Conservation (phyloP, 2,329 filamentous ascomycete species). For the Sporothrix sp. region DNA sequence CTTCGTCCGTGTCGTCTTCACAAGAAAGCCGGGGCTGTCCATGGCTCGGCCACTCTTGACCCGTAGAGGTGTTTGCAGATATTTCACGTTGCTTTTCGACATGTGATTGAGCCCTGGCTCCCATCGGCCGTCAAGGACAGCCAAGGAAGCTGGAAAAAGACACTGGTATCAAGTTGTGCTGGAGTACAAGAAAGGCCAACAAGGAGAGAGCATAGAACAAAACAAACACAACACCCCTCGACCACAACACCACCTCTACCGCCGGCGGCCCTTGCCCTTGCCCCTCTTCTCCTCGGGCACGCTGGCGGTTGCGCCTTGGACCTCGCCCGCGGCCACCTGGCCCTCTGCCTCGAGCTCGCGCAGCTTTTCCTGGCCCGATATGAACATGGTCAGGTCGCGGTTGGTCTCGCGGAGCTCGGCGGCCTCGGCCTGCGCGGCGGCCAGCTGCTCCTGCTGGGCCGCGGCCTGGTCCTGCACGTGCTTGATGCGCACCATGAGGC, state of each 20-base stretch:
- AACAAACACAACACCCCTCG: too few relatives aligned
- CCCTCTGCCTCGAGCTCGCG: slow-evolving; percentile 57
- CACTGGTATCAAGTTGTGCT: too few relatives aligned
- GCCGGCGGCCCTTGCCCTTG: slow-evolving; percentile 23
- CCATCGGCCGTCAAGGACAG: too few relatives aligned
- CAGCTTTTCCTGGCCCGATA: slow-evolving; percentile 72
- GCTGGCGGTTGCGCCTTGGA: slow-evolving; percentile 62
- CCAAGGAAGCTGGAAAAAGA: too few relatives aligned
- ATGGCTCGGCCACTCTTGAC: too few relatives aligned
- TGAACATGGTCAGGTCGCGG: slow-evolving; percentile 77
- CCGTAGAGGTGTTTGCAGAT: too few relatives aligned
- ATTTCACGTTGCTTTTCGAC: too few relatives aligned
- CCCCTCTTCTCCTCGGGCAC: slow-evolving; percentile 50
- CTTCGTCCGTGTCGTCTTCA: too few relatives aligned
- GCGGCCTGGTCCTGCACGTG: slow-evolving; percentile 57
- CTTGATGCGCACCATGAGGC: slow-evolving; percentile 71
- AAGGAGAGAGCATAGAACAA: not conserved
- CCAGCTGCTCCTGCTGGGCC: slow-evolving; percentile 46
- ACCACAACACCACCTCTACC: not conserved
- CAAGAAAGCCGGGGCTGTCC: too few relatives aligned
- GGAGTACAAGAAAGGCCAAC: not conserved
- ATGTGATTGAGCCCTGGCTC: too few relatives aligned
- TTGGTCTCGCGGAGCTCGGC: slow-evolving; percentile 76
- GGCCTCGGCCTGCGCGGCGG: slow-evolving; percentile 51
- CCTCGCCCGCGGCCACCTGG: slow-evolving; percentile 54